Percentiles rank a stretch among this genome's conserved stretches.
These are phyloP conservation scores for Penicillium sp. DNA, from an alignment of 2,329 filamentous ascomycete genomes.

Conservation along the genomic window DNA sequence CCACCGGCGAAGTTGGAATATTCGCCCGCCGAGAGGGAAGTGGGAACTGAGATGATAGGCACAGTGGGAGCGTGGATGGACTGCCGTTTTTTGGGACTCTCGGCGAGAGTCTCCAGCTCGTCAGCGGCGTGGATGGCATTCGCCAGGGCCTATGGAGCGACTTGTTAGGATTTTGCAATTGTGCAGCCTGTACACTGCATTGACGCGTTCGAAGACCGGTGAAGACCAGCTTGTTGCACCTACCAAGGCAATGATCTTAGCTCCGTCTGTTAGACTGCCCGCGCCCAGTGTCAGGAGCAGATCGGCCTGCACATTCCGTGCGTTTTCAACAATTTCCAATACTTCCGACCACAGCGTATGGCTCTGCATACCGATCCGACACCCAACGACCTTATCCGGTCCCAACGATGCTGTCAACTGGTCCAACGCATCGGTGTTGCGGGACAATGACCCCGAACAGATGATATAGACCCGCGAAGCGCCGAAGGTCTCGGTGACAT, in stretches of 20 bases:
- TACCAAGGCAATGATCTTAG: conserved; percentile 53
- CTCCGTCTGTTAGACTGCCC: conserved; percentile 56
- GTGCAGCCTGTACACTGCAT: too few relatives aligned
- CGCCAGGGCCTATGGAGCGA: conserved; percentile 45
- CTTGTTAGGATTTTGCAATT: too few relatives aligned
- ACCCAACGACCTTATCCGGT: conserved; percentile 40
- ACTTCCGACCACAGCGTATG: conserved; percentile 57
- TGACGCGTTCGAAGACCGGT: too few relatives aligned
- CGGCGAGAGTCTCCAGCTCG: conserved; percentile 40
- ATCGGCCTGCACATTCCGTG: conserved; percentile 42
- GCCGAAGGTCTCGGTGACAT: conserved; percentile 46
- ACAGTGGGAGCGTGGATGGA: conserved; percentile 20
- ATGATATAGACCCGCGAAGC: conserved; percentile 52
- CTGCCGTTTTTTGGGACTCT: conserved; percentile 26
- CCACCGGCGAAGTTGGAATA: conserved; percentile 43
- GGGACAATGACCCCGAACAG: conserved; percentile 50
- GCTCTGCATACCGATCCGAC: conserved; percentile 51
- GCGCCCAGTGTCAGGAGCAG: conserved; percentile 55
- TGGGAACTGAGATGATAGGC: conserved; percentile 42
- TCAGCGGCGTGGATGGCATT: conserved; percentile 44
- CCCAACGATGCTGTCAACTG: conserved; percentile 44
- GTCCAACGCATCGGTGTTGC: conserved; percentile 48
- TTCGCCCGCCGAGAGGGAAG: conserved; percentile 44
- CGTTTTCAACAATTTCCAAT: conserved; percentile 48
- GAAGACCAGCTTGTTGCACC: too few relatives aligned